Evolutionary conservation across 1,139 yeast species (phyloP), one percentile per base, ranked within the genome.

Genomic region (Diutina sp.): DNA sequence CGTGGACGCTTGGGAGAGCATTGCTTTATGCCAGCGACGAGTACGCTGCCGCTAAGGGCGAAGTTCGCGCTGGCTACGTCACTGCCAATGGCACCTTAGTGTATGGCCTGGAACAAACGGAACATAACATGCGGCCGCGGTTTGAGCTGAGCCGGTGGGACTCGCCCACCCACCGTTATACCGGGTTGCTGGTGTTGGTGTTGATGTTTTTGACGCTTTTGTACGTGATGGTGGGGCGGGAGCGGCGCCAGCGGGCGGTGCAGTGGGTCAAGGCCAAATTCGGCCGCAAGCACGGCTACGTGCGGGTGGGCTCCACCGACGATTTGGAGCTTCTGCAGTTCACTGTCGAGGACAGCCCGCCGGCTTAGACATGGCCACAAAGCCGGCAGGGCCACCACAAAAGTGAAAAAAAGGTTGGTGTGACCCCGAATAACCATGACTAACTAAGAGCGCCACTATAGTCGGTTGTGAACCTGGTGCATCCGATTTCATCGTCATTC

Each of bases 1-100:
- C 93, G 0, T 89, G 96, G 96, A 87, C 96, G 0, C 70, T 88
- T 54, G 96, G 96, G 2, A 74, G 91, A 56, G 95, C 95, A 3
- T 67, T 88, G 4, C 67, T 89, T 32, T 88, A 88, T 64, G 73
- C 79, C 53, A 76, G 73, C 60, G 79, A 74, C 59, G 79, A 74
- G 60, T 75, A 73, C 57, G 65, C 51, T 7, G n/a, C 29, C n/a
- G 35, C 51, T 14, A 6, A 28, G 1, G 30, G 21, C n/a, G 16
- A 14, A 1, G 30, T 25, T 6, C 51, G 51, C 4, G 35, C 51
- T 6, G 51, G 51, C 6, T 47, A 28, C 30, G 8, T 9, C 38
- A 28, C 29, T 8, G 16, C 38, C 11, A 30, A 28, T 5, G 51
- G 51, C 12, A 47, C 21, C 38, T 28, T 25, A 2, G 30, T 28